Evolutionary conservation across 495 filamentous ascomycete genomes (phyloP), one percentile per base, ranked within the genome.

Genomic region (Talaromyces liani): DNA sequence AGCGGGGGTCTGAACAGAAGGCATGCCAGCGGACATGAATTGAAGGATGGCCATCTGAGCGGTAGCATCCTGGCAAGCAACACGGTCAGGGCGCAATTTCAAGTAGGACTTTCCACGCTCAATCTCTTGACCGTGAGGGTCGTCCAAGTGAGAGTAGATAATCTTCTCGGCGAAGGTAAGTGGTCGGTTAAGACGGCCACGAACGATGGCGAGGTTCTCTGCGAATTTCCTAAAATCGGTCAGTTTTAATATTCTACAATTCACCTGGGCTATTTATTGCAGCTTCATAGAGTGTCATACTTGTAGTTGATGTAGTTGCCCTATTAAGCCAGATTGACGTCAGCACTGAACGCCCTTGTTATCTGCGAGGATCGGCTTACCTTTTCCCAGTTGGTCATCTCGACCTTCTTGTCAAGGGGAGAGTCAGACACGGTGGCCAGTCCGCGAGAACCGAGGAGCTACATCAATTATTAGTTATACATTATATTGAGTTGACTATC

Each of bases 41-140:
- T 98, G 94, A 57, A 98, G 85, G 71, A 98, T 97, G 67, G 94
- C 94, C 95, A 98, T 98, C 86, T 98, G 94, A 65, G 94, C 94
- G 29, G 95, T 98, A 69, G 94, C 94, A 86, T 98, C 94, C 84
- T 98, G 94, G 84, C 93, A 97, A 80, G 95, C 95, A 70, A 98
- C 95, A 78, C 94, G 91, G 76, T 98, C 94, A 51, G 95, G 95
- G 61, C 94, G 90, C 65, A 98, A 87, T 79, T 90, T 95, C 63
- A 98, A 88, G 82, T 98, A 98, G 62, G 91, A 96, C 65, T 85
- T 87, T 68, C 94, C 94, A 71, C 94, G 90, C 87, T 98, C 87
- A 68, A 98, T 94, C 6, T 97, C 94, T 75, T 96, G 92, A 67
- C 87, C 88, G 69, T 98, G 90, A 59, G 95, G 95, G 75, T 98